Evolutionary conservation across 495 filamentous ascomycete genomes (phyloP).

Genomic region (Neurospora pannonica): DNA sequence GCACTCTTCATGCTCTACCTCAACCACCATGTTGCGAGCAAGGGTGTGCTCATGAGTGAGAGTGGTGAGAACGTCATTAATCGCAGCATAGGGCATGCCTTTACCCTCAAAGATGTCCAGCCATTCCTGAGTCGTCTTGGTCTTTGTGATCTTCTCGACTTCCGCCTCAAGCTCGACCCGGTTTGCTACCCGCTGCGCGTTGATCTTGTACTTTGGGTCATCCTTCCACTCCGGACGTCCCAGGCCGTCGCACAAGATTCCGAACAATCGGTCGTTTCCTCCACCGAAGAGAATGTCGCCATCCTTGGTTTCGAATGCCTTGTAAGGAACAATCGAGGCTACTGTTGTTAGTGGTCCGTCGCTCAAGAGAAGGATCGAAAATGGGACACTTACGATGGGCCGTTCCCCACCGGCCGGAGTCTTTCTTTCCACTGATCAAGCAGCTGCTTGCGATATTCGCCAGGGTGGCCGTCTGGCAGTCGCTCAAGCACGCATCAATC

Average conservation of each 20-base stretch:
- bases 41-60: constrained; percentile 78
- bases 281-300: constrained; percentile 89
- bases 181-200: constrained; percentile 73
- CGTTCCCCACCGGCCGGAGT: constrained; percentile 87
- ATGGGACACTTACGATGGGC: constrained; percentile 67
- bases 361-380: background rate
- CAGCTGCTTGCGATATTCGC: constrained; percentile 89
- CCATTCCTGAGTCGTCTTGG: constrained; percentile 86
- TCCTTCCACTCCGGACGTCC: constrained; percentile 71
- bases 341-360: constrained; percentile 9
- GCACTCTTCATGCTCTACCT: constrained; percentile 72
- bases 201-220: constrained; percentile 66
- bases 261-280: constrained; percentile 87
- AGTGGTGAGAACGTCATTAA: constrained; percentile 83
- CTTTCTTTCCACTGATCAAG: constrained; percentile 79
- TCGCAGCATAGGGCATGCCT: constrained; percentile 89
- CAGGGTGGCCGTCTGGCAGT: constrained; percentile 89
- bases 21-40: constrained; percentile 79
- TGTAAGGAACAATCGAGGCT: constrained; percentile 95
- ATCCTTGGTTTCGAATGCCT: constrained; percentile 84
- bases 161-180: constrained; percentile 63
- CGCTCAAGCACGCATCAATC: constrained; percentile 83
- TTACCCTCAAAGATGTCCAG: constrained; percentile 76
- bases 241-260: constrained; percentile 71
- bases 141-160: constrained; percentile 63